Evolutionary conservation across 192 early-diverging fungal species (phyloP).

Genomic region (Coemansia sp.): DNA sequence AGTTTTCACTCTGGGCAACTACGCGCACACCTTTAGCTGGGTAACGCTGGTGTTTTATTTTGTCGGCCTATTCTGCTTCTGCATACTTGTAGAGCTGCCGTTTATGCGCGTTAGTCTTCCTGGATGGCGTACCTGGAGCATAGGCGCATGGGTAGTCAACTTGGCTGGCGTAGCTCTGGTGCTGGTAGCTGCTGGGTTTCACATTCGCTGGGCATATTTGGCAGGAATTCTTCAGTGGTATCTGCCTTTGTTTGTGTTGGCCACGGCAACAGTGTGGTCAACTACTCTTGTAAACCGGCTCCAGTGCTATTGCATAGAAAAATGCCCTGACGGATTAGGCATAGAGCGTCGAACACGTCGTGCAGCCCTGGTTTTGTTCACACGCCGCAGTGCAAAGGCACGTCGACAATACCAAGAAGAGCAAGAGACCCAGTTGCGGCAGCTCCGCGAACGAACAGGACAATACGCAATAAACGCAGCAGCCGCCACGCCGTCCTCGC

Average conservation of each 20-base stretch:
- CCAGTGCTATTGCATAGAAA: slow-evolving; percentile 33
- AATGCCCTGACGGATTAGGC: slow-evolving; percentile 43
- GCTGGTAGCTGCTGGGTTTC: slow-evolving; percentile 61
- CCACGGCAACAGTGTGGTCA: slow-evolving; percentile 36
- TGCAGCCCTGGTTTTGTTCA: slow-evolving; percentile 25
- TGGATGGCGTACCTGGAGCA: slow-evolving; percentile 63
- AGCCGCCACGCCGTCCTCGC: not conserved
- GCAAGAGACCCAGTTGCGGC: slow-evolving; percentile 7
- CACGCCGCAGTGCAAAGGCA: slow-evolving; percentile 19
- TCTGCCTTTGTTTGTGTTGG: slow-evolving; percentile 44
- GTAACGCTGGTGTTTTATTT: slow-evolving; percentile 46
- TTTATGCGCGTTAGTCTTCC: slow-evolving; percentile 69
- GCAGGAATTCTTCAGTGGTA: slow-evolving; percentile 52
- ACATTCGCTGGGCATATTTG: slow-evolving; percentile 43
- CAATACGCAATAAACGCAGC: slow-evolving; percentile 9
- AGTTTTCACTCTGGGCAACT: slow-evolving; percentile 76
- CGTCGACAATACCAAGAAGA: slow-evolving; percentile 18
- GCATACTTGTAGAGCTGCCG: slow-evolving; percentile 64
- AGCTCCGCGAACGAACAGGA: slow-evolving; percentile 20
- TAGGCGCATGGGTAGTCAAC: slow-evolving; percentile 66
- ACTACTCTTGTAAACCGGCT: slow-evolving; percentile 16
- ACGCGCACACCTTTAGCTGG: slow-evolving; percentile 65
- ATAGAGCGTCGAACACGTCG: slow-evolving; percentile 33
- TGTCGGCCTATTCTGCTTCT: slow-evolving; percentile 57
- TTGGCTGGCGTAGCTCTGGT: slow-evolving; percentile 57